phyloP scores from a whole-genome alignment of 768 basidiomycete genomes.

The Epithele typhae region DNA sequence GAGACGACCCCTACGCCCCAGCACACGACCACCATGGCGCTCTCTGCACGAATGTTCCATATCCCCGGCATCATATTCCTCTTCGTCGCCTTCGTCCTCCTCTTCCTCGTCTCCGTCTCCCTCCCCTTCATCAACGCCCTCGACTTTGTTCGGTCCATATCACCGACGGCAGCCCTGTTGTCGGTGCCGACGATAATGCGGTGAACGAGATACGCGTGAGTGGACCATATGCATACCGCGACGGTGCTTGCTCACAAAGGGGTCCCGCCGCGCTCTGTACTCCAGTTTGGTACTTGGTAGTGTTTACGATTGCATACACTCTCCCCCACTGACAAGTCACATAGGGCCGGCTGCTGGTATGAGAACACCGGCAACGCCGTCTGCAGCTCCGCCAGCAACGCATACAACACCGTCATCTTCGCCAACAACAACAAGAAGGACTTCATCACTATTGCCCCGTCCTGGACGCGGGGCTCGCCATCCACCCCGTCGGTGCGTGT shows the following conservation, averaged over 20 bases:
- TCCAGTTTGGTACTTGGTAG: constrained; percentile 71
- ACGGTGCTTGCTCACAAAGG: not conserved
- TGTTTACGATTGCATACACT: too few relatives aligned
- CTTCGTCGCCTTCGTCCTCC: constrained; percentile 58
- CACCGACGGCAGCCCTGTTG: constrained; percentile 25
- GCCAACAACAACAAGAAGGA: constrained; percentile 28
- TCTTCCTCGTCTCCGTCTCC: constrained; percentile 66
- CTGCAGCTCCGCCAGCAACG: constrained; percentile 50
- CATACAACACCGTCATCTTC: constrained; percentile 45
- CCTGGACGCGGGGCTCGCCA: constrained; percentile 70
- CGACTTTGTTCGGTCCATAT: constrained; percentile 64
- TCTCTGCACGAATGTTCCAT: constrained; percentile 39
- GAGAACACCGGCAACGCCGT: constrained; percentile 42
- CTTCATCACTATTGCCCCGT: constrained; percentile 41
- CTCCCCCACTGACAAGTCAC: too few relatives aligned
- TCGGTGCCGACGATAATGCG: constrained; percentile 15
- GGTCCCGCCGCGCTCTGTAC: too few relatives aligned
- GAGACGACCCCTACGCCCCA: not conserved
- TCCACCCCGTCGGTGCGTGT: constrained; percentile 69
- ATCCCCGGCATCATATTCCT: constrained; percentile 57
- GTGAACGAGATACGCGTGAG: constrained; percentile 53
- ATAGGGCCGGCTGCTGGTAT: constrained; percentile 57
- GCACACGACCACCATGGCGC: constrained; percentile 6
- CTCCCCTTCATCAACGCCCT: constrained; percentile 63
- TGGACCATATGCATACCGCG: constrained; percentile 14